Conservation (phyloP, 176 grass and related monocot species). For the Aechmea fasciata region DNA sequence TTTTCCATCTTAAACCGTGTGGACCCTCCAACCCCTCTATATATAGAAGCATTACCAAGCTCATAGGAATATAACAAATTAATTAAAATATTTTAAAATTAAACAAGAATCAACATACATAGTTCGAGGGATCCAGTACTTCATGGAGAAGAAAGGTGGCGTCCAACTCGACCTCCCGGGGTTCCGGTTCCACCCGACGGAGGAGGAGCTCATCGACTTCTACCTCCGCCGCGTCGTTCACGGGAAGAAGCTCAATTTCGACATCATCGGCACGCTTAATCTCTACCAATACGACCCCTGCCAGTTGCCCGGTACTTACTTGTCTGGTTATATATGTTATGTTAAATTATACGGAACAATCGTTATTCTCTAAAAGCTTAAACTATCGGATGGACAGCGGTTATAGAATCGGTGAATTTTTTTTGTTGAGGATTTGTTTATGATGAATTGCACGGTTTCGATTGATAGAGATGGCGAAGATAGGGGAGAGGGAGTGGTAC, state of each 20-base stretch:
- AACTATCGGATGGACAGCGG: no score
- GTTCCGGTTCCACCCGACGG: slow-evolving; percentile 86
- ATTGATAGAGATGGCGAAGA: slow-evolving; percentile 49
- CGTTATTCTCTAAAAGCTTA: no score
- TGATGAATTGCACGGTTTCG: neutral
- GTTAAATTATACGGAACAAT: no score
- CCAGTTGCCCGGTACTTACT: slow-evolving; percentile 58
- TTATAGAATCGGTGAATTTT: no score
- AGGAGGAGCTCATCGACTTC: slow-evolving; percentile 82
- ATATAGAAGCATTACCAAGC: neutral
- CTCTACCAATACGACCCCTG: slow-evolving; percentile 83
- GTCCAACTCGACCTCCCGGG: slow-evolving; percentile 56
- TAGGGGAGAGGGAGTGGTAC: slow-evolving; percentile 95
- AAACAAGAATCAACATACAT: neutral
- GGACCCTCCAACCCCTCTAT: slow-evolving; percentile 7
- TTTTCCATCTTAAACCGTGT: slow-evolving; percentile 27
- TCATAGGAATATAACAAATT: no score
- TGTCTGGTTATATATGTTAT: no score
- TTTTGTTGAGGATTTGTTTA: no score
- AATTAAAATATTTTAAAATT: no score
- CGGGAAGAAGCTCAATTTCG: slow-evolving; percentile 62
- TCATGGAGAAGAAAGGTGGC: slow-evolving; percentile 12
- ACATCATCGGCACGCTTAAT: slow-evolving; percentile 75
- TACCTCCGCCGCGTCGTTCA: slow-evolving; percentile 46
- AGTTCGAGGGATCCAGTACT: neutral